Evolutionary conservation across 805 yeast species (phyloP).

Genomic region (Hanseniaspora taiwanica): DNA sequence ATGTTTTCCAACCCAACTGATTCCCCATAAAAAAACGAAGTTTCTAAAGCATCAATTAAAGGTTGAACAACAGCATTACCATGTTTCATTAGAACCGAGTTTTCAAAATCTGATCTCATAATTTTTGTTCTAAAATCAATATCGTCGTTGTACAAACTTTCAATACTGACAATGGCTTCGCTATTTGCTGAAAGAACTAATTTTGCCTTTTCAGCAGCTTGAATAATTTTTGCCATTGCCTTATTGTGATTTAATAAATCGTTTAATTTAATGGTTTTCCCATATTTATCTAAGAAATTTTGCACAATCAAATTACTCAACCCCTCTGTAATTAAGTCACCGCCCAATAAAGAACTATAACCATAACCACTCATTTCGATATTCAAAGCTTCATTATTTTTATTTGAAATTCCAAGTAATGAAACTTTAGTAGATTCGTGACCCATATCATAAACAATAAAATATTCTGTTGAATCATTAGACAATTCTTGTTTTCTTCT

Average conservation of each 20-base stretch:
- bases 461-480: slow-evolving; percentile 35
- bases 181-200: slow-evolving; percentile 74
- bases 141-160: slow-evolving; percentile 51
- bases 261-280: slow-evolving; percentile 7
- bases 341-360: slow-evolving; percentile 56
- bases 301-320: slow-evolving; percentile 48
- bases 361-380: slow-evolving; percentile 66
- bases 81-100: slow-evolving; percentile 1
- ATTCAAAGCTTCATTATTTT: slow-evolving; percentile 27
- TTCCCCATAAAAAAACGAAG: slow-evolving; percentile 33
- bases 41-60: slow-evolving; percentile 35
- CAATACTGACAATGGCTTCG: slow-evolving; percentile 68
- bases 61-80: slow-evolving; percentile 28
- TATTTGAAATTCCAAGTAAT: slow-evolving; percentile 41
- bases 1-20: slow-evolving; percentile 24
- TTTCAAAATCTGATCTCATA: slow-evolving; percentile 74
- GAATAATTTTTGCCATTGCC: slow-evolving; percentile 55
- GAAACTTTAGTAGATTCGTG: slow-evolving; percentile 87
- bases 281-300: slow-evolving; percentile 32
- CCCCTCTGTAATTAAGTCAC: slow-evolving; percentile 54
- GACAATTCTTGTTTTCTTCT: slow-evolving; percentile 29
- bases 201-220: slow-evolving; percentile 83
- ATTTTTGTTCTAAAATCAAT: slow-evolving; percentile 55
- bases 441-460: slow-evolving; percentile 80
- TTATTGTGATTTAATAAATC: slow-evolving; percentile 36